Percentiles rank a stretch among this genome's conserved stretches.
These are phyloP conservation scores for Trichosporon sp. DNA, from an alignment of 1,284 basidiomycete species.

Conservation along the genomic window DNA sequence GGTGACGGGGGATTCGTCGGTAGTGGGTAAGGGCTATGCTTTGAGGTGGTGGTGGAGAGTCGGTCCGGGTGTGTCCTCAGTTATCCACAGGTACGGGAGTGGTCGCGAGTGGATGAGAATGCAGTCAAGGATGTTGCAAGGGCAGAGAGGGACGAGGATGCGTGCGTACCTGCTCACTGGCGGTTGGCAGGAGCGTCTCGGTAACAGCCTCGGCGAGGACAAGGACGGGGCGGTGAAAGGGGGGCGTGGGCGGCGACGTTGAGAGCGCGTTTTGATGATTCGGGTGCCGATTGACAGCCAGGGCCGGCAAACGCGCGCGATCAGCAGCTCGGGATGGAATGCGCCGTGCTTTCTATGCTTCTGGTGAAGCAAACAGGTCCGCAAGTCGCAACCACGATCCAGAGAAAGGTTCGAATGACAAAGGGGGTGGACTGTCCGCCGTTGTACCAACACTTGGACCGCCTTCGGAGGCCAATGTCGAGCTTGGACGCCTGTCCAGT, in stretches of 20 bases:
- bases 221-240: slow-evolving; percentile 4
- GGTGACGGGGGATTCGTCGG: not conserved
- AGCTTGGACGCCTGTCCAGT: not conserved
- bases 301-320: not conserved
- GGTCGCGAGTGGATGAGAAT: not conserved
- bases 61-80: not conserved
- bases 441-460: not conserved
- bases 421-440: not conserved
- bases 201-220: slow-evolving; percentile 1
- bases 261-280: not conserved
- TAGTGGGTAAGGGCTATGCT: not conserved
- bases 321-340: not conserved
- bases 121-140: not conserved
- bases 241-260: not conserved
- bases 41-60: not conserved
- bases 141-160: not conserved
- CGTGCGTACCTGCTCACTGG: not conserved
- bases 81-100: not conserved
- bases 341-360: not conserved
- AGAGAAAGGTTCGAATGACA: not conserved
- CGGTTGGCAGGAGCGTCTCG: slow-evolving; percentile 2
- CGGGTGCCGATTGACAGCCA: not conserved
- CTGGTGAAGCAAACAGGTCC: not conserved
- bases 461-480: not conserved
- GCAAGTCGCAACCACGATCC: not conserved